Percentiles rank a stretch among this genome's conserved stretches.
These are phyloP conservation scores for Bruguiera sexangula DNA, from an alignment of 345 rosid species.

Conservation along the genomic window DNA sequence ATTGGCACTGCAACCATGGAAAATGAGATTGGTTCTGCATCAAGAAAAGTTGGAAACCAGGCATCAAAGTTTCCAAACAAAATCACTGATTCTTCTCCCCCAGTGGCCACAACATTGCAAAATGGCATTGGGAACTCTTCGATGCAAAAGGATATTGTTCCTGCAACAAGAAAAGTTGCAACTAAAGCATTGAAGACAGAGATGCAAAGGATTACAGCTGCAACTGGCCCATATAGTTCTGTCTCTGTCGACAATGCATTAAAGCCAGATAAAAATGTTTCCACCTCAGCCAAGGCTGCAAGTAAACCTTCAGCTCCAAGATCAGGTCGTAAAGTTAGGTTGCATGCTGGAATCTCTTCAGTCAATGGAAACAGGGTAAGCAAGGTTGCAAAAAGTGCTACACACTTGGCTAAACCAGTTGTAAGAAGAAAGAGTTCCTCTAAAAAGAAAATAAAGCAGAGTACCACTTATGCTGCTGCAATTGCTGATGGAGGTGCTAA, in stretches of 20 bases:
- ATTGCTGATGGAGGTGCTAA: slow-evolving; percentile 31
- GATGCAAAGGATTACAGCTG: slow-evolving; percentile 25
- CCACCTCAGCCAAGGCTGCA: slow-evolving; percentile 32
- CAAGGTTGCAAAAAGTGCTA: slow-evolving; percentile 45
- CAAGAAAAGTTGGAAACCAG: slow-evolving; percentile 35
- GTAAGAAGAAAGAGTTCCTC: slow-evolving; percentile 46
- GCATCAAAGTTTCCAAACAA: slow-evolving; percentile 19
- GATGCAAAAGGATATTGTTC: slow-evolving; percentile 25
- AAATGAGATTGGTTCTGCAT: slow-evolving; percentile 26
- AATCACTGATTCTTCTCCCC: slow-evolving; percentile 21
- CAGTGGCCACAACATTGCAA: slow-evolving; percentile 17
- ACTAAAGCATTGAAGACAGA: slow-evolving; percentile 34
- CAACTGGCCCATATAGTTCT: slow-evolving; percentile 32
- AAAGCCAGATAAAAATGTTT: slow-evolving; percentile 26
- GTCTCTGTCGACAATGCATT: slow-evolving; percentile 23
- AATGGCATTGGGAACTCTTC: slow-evolving; percentile 17
- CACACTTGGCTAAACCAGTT: slow-evolving; percentile 53
- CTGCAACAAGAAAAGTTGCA: slow-evolving; percentile 31
- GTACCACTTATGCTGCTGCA: slow-evolving; percentile 26
- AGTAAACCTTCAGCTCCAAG: slow-evolving; percentile 36
- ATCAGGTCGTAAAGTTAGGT: slow-evolving; percentile 41
- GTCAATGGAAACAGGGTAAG: slow-evolving; percentile 36
- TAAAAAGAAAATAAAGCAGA: slow-evolving; percentile 55
- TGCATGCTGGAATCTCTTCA: slow-evolving; percentile 30
- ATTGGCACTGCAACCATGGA: slow-evolving; percentile 13